phyloP scores from a whole-genome alignment of 805 yeast genomes.

The Candida jianshihensis region DNA sequence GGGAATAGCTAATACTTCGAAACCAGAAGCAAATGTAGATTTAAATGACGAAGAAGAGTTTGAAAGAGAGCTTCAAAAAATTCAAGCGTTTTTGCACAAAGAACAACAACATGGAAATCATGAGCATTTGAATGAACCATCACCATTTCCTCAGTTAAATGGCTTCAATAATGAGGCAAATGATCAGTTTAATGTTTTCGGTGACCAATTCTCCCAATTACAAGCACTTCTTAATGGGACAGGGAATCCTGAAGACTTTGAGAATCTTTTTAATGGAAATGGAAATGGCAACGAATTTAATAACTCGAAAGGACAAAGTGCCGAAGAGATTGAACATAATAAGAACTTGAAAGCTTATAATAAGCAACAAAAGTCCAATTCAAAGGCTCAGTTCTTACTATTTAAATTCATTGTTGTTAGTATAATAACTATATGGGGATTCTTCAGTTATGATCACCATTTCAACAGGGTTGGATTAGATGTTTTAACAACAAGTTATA shows the following conservation, averaged over 20 bases:
- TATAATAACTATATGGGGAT: conserved; percentile 4
- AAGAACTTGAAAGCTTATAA: conserved; percentile 8
- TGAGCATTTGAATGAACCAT: conserved; percentile 3
- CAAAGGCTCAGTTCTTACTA: conserved; percentile 18
- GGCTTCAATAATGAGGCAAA: neutral
- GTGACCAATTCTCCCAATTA: neutral
- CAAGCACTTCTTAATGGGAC: neutral
- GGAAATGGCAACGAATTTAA: conserved; percentile 1
- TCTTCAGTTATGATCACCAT: neutral
- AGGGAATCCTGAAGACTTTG: neutral
- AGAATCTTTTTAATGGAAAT: conserved; percentile 5
- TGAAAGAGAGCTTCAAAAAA: conserved; percentile 14
- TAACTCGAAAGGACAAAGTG: neutral
- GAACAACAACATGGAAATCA: conserved; percentile 7
- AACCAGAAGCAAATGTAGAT: neutral
- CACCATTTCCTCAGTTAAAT: conserved; percentile 5
- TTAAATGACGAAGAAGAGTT: conserved; percentile 12
- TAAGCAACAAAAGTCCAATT: conserved; percentile 15
- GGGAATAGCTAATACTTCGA: neutral
- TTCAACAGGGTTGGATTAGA: neutral
- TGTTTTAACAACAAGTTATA: neutral
- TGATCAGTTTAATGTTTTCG: neutral
- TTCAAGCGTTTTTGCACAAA: conserved; percentile 7
- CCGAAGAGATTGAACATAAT: conserved; percentile 5
- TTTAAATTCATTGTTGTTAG: conserved; percentile 7